These are phyloP conservation scores for Euphorbia celastroides DNA, from an alignment of 441 rosid species.

Conservation along the genomic window DNA sequence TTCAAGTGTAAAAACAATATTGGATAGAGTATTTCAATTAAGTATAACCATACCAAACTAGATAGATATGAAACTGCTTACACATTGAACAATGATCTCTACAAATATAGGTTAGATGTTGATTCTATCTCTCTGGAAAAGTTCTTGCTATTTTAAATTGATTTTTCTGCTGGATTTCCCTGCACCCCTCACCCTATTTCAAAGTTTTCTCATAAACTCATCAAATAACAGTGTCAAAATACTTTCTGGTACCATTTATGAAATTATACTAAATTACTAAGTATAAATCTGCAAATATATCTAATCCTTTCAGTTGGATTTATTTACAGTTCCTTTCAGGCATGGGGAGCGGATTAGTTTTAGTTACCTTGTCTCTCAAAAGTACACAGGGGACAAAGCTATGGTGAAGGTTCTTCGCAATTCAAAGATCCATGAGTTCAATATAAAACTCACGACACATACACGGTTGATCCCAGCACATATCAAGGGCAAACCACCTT, in stretches of 20 bases:
- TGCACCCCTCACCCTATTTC: no score
- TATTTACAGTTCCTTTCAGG: slow-evolving; percentile 71
- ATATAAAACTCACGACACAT: slow-evolving; percentile 70
- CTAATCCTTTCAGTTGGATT: slow-evolving; percentile 2
- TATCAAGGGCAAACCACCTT: slow-evolving; percentile 65
- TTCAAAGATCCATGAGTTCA: slow-evolving; percentile 44
- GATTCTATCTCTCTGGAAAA: no score
- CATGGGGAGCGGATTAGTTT: slow-evolving; percentile 94
- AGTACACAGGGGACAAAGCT: slow-evolving; percentile 85
- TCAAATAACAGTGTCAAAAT: no score
- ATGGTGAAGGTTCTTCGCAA: slow-evolving; percentile 69
- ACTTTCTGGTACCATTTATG: no score
- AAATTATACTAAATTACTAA: no score
- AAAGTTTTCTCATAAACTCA: no score
- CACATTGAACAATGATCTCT: neutral
- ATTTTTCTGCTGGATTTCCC: no score
- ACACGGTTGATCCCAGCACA: slow-evolving; percentile 81
- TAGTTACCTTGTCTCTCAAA: slow-evolving; percentile 88
- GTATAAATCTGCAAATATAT: neutral
- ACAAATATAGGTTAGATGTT: no score
- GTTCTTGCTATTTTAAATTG: no score
- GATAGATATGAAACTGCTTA: neutral
- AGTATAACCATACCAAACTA: neutral
- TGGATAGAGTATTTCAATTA: neutral
- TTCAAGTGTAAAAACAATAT: neutral